These are phyloP conservation scores for Scedosporium apiospermum DNA, from an alignment of 2,329 filamentous ascomycete genomes.

Conservation along the genomic window DNA sequence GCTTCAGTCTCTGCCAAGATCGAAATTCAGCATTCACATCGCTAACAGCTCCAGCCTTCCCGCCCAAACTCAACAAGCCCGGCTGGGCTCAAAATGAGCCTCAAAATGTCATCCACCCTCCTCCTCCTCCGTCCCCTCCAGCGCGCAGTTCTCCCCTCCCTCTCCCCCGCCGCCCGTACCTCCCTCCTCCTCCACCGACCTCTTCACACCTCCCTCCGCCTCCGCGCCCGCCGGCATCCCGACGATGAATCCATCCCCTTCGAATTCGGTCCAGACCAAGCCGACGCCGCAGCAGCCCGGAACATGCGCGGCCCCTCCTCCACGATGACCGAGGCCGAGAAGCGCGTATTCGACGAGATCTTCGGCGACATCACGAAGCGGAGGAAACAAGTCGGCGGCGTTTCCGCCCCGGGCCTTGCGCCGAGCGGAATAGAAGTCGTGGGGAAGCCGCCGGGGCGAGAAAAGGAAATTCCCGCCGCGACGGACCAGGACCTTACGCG, in stretches of 20 bases:
- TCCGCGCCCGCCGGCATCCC: slow-evolving; percentile 5
- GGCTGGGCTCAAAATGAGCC: background rate
- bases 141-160: background rate
- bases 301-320: slow-evolving; percentile 17
- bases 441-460: too few species aligned
- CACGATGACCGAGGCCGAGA: slow-evolving; percentile 50
- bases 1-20: background rate
- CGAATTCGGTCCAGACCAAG: slow-evolving; percentile 29
- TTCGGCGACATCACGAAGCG: slow-evolving; percentile 28
- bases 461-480: background rate
- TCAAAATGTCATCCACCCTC: slow-evolving; percentile 26
- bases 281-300: slow-evolving; percentile 9
- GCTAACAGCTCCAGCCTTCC: background rate
- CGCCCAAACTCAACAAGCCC: background rate
- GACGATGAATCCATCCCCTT: slow-evolving; percentile 40
- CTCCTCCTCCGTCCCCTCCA: slow-evolving; percentile 53
- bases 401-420: background rate
- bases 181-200: background rate
- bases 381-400: slow-evolving; percentile 3
- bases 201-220: background rate
- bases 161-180: background rate
- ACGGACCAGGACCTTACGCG: slow-evolving; percentile 10
- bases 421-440: background rate
- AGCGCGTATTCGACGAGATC: slow-evolving; percentile 50
- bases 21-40: background rate